Conservation (phyloP, 345 rosid genomes). For the Camelina neglecta region DNA sequence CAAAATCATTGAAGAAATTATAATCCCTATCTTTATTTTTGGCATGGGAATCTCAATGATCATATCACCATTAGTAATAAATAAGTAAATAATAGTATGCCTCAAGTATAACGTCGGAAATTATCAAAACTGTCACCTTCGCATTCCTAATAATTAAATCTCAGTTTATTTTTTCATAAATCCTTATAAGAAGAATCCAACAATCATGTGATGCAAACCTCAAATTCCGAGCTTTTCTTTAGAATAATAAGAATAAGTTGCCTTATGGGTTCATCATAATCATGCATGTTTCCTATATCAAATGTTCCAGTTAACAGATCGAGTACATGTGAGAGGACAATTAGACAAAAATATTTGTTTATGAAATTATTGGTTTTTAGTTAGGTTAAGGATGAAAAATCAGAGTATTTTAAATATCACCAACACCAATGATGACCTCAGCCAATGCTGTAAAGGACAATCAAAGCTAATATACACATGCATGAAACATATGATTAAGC, state of each 20-base stretch:
- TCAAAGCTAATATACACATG: slow-evolving; percentile 38
- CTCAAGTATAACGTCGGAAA: not conserved
- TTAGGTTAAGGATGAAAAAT: slow-evolving; percentile 7
- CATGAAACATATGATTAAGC: slow-evolving; percentile 40
- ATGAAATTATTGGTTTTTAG: slow-evolving; percentile 21
- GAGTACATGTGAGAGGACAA: slow-evolving; percentile 40
- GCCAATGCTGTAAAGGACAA: slow-evolving; percentile 38
- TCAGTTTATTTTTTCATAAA: not conserved
- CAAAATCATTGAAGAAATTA: slow-evolving; percentile 17
- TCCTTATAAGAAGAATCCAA: slow-evolving; percentile 9
- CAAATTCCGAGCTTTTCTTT: slow-evolving; percentile 15
- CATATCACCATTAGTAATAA: not conserved
- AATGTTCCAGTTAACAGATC: slow-evolving; percentile 21
- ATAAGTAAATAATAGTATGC: slow-evolving; percentile 1
- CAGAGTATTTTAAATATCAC: not conserved
- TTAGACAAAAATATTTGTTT: not conserved
- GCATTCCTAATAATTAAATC: not conserved
- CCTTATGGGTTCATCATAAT: slow-evolving; percentile 14
- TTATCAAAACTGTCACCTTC: not conserved
- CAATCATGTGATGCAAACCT: slow-evolving; percentile 35
- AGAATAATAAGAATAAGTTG: slow-evolving; percentile 19
- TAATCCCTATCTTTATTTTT: slow-evolving; percentile 16
- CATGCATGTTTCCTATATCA: slow-evolving; percentile 5
- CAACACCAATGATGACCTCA: slow-evolving; percentile 32
- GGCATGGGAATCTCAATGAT: slow-evolving; percentile 40